Percentiles rank a stretch among this genome's conserved stretches.
Evolutionary conservation across 2,329 filamentous ascomycete species (phyloP).

Genomic region (Raffaelea ambrosiae): DNA sequence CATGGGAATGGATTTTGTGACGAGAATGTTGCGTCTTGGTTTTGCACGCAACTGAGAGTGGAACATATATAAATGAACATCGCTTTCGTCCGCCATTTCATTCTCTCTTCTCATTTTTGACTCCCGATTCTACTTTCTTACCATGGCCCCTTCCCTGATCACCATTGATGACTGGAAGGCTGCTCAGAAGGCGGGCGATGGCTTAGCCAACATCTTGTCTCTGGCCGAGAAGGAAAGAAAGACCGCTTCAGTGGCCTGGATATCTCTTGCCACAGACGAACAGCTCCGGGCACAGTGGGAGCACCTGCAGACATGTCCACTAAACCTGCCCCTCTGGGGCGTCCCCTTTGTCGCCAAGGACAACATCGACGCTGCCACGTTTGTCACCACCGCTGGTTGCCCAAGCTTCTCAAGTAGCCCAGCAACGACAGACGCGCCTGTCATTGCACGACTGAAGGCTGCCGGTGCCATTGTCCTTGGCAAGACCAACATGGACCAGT

Average conservation of each 20-base stretch:
- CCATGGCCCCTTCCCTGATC: background rate
- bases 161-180: background rate
- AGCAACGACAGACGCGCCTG: constrained; percentile 33
- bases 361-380: constrained; percentile 42
- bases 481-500: constrained; percentile 52
- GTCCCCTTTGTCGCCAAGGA: constrained; percentile 51
- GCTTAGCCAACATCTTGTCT: background rate
- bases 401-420: constrained; percentile 23
- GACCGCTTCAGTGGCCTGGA: background rate
- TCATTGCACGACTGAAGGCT: constrained; percentile 39
- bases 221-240: background rate
- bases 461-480: constrained; percentile 49
- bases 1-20: too few species aligned
- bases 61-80: too few species aligned
- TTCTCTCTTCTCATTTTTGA: too few species aligned
- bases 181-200: background rate
- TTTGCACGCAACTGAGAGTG: too few species aligned
- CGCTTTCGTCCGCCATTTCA: too few species aligned
- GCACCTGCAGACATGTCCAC: background rate
- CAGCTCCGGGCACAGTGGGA: background rate
- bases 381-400: constrained; percentile 45
- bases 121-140: too few species aligned
- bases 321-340: constrained; percentile 40
- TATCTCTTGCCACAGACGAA: background rate
- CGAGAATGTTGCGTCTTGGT: too few species aligned